A percentile compares a stretch with the other conserved stretches of the same genome.
Conservation (phyloP, 1,139 yeast species). For the Taphrina deformans region DNA sequence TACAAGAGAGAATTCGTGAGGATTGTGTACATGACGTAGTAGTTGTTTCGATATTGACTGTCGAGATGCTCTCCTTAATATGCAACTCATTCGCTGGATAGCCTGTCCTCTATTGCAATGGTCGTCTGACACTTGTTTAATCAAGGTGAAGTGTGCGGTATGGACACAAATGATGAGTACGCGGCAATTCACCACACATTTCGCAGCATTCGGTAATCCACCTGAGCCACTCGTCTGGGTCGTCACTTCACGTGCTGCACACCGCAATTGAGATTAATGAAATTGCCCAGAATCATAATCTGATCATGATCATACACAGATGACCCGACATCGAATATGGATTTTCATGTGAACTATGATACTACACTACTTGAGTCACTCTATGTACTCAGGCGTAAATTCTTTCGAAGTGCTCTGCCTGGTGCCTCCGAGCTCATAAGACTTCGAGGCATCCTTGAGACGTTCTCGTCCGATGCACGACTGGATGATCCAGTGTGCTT, state of each 20-base stretch:
- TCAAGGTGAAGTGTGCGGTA: no score
- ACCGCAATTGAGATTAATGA: neutral
- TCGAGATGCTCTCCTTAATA: conserved; percentile 6
- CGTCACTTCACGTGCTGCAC: neutral
- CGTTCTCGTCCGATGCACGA: no score
- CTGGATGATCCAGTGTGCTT: no score
- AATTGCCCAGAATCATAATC: neutral
- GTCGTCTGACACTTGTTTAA: neutral
- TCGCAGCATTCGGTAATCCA: conserved; percentile 9
- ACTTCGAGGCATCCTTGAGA: no score
- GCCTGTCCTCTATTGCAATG: neutral
- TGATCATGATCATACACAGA: neutral
- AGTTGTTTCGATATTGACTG: neutral
- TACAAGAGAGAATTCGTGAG: neutral
- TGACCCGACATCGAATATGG: no score
- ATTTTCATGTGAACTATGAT: no score
- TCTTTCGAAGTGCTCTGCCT: no score
- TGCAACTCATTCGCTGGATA: conserved; percentile 1
- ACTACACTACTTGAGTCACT: no score
- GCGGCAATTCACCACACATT: conserved; percentile 1
- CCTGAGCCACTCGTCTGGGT: neutral
- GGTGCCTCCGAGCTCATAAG: no score
- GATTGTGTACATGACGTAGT: neutral
- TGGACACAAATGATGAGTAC: neutral
- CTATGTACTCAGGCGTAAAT: no score